Base-by-base conservation (phyloP, 129 eudicot genomes). In the Lactuca saligna region DNA sequence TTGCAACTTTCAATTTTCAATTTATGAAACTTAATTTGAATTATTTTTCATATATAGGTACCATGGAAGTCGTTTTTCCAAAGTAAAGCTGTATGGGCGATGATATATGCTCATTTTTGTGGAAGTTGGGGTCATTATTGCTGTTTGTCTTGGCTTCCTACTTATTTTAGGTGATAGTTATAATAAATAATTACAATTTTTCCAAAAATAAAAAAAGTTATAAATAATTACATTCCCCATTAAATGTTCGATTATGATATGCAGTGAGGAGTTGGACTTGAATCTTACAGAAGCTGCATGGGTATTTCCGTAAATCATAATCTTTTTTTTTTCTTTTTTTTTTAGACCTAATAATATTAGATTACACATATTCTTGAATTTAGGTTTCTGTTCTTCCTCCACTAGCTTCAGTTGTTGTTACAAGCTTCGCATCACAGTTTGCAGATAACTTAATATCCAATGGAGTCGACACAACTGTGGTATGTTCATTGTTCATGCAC, bases 41-140 rank as follows among this genome's bases (percentile, higher is more conserved):
- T 8, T 46, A 54, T 51, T 70, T 61, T 7, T 63, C 54, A 44
- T 80, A 17, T 63, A 46, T 71, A 83, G 93, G 86, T 94, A 32
- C 99, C 99, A 8, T 94, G 99, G 99, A 89, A 82, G 69, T 90
- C 95, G 6, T 89, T 94, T 75, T 90, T 94, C 63, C 78, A 69
- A 78, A 81, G 82, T 74, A 82, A 84, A 81, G 97, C 99, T 62
- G 97, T 94, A 38, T 94, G 96, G 99, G 97, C 99, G 29, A 94
- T 94, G 99, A 94, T 87, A 70, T 94, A 90, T 82, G 86, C 96
- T 78, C 99, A 94, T 83, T 94, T 94, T 81, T 94, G 99, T 82
- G 99, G 99, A 75, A 93, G 97, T 75, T 93, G 99, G 99, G 99
- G 99, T 65, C 99, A 93, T 72, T 93, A 86, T 80, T 83, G 88